Conservation (phyloP, 345 rosid species). For the Eucalyptus paniculata region DNA sequence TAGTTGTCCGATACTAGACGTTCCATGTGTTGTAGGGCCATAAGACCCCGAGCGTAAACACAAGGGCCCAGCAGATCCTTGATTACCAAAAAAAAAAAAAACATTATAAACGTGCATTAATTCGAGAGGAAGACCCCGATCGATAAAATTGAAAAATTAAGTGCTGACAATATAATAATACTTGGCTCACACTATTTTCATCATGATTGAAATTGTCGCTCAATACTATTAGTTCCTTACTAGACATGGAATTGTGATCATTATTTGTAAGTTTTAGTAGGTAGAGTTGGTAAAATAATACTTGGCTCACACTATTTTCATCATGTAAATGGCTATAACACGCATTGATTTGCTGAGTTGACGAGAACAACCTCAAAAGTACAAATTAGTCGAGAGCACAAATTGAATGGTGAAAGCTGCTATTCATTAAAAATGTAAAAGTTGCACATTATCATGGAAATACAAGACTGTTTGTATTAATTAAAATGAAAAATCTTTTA, state of each 20-base stretch:
- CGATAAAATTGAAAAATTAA: not conserved
- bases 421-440: not conserved
- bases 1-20: too few species aligned
- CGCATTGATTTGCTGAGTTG: too few species aligned
- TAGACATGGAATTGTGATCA: not conserved
- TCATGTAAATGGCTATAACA: too few species aligned
- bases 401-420: not conserved
- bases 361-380: not conserved
- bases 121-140: not conserved
- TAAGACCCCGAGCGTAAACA: too few species aligned
- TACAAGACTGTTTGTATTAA: not conserved
- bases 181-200: too few species aligned
- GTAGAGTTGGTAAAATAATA: not conserved
- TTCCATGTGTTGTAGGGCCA: too few species aligned
- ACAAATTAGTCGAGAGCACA: not conserved
- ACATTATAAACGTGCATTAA: not conserved
- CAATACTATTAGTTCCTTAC: not conserved
- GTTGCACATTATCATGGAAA: not conserved
- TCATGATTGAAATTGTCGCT: not conserved
- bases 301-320: not conserved
- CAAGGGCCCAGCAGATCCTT: fast-evolving
- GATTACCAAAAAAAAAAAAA: too few species aligned
- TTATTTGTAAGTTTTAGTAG: not conserved
- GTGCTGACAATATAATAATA: not conserved
- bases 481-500: not conserved